Conservation (phyloP, 352 stramenopile genomes). For the Thalassiosira hispida region DNA sequence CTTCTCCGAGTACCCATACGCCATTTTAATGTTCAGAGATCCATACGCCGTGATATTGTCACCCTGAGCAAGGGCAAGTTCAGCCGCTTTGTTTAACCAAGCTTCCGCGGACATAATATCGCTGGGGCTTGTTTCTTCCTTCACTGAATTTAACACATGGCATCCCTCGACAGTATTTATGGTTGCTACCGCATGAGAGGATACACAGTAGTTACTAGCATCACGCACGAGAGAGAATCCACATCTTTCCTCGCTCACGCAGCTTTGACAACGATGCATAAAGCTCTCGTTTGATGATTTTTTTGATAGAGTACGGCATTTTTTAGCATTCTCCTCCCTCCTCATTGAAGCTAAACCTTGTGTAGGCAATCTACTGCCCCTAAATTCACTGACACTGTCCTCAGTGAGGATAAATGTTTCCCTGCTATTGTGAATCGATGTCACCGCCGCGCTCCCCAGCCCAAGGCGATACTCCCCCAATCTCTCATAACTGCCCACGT, state of each 20-base stretch:
- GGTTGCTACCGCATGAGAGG: not conserved
- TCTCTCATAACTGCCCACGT: not conserved
- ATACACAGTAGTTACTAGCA: not conserved
- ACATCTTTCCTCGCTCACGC: not conserved
- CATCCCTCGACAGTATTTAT: not conserved
- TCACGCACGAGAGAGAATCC: constrained; percentile 13
- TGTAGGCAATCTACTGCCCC: not conserved
- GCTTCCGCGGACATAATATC: not conserved
- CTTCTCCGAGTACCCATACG: constrained; percentile 2
- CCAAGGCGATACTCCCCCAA: constrained; percentile 6
- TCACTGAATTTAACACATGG: not conserved
- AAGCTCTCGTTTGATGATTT: not conserved
- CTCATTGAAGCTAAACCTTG: not conserved
- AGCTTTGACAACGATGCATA: constrained; percentile 1
- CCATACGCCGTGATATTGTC: too few species aligned
- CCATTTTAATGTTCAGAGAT: not conserved
- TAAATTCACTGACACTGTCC: not conserved
- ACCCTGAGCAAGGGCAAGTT: not conserved
- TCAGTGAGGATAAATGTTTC: not conserved
- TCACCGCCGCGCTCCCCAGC: not conserved
- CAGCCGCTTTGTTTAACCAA: constrained; percentile 6
- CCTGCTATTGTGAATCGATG: not conserved
- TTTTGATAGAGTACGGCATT: constrained; percentile 7
- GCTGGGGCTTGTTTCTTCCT: not conserved
- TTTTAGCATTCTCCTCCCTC: not conserved